Conservation (phyloP, 768 basidiomycete genomes). For the Amanita phalloides region DNA sequence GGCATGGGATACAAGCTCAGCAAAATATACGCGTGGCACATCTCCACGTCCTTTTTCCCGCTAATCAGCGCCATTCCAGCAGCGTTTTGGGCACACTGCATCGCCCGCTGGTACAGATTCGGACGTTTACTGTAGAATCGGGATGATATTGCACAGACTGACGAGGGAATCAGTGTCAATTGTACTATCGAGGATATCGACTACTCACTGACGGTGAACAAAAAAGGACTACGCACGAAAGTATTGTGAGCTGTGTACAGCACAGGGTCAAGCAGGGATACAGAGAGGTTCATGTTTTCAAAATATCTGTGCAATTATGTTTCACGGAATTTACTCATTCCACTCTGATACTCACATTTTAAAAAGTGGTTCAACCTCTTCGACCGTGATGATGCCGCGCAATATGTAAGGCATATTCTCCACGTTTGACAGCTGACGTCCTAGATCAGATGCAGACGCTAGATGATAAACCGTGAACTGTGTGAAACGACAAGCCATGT, state of each 20-base stretch:
- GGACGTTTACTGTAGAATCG: conserved; percentile 67
- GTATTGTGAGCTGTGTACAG: conserved; percentile 80
- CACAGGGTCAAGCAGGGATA: conserved; percentile 70
- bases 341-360: conserved; percentile 37
- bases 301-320: conserved; percentile 42
- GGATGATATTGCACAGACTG: conserved; percentile 84
- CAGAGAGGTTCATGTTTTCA: conserved; percentile 67
- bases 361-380: conserved; percentile 65
- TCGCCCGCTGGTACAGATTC: conserved; percentile 56
- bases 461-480: background rate
- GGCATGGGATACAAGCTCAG: conserved; percentile 72
- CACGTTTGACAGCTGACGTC: conserved; percentile 21
- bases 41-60: conserved; percentile 75
- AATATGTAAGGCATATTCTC: conserved; percentile 57
- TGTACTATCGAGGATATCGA: background rate
- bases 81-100: conserved; percentile 67
- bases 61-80: conserved; percentile 70
- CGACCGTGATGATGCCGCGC: conserved; percentile 47
- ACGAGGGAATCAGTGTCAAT: background rate
- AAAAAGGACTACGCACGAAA: conserved; percentile 76
- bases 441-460: conserved; percentile 33
- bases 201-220: conserved; percentile 81
- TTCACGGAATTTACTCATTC: background rate
- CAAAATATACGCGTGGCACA: conserved; percentile 75
- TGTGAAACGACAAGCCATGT: background rate